Percentiles rank a stretch among this genome's conserved stretches.
Evolutionary conservation across 768 basidiomycete species (phyloP).

Genomic region (Hypholoma sublateritium): DNA sequence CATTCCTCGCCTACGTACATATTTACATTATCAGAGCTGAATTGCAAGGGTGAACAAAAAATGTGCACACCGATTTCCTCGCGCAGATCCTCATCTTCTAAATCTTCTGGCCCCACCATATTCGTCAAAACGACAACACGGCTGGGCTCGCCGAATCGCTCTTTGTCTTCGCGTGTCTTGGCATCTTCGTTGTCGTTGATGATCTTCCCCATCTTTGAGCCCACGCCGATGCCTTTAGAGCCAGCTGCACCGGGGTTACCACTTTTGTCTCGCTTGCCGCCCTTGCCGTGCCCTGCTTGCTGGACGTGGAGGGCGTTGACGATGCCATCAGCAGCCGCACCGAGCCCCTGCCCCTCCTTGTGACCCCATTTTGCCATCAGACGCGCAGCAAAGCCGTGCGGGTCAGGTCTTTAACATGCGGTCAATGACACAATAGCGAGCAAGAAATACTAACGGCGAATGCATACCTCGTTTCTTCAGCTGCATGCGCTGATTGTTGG

Average conservation of each 20-base stretch:
- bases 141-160: constrained; percentile 86
- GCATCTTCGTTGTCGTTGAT: constrained; percentile 89
- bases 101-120: constrained; percentile 83
- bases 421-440: too few species aligned
- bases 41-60: not conserved
- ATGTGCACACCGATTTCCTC: constrained; percentile 74
- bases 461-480: constrained; percentile 32
- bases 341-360: constrained; percentile 90
- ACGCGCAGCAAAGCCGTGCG: constrained; percentile 77
- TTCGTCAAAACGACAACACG: constrained; percentile 89
- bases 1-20: constrained; percentile 78
- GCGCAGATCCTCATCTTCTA: constrained; percentile 79
- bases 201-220: constrained; percentile 82
- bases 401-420: constrained; percentile 41
- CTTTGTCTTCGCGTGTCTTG: constrained; percentile 72
- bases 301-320: constrained; percentile 88
- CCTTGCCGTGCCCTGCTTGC: constrained; percentile 41
- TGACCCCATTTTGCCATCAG: constrained; percentile 98
- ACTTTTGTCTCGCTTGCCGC: constrained; percentile 30
- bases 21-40: not conserved
- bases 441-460: constrained; percentile 7
- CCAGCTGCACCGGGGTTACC: constrained; percentile 23
- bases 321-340: constrained; percentile 81
- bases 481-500: constrained; percentile 26
- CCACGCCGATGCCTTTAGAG: constrained; percentile 38